Evolutionary conservation across 805 yeast species (phyloP).

Genomic region (Suhomyces pyralidae): DNA sequence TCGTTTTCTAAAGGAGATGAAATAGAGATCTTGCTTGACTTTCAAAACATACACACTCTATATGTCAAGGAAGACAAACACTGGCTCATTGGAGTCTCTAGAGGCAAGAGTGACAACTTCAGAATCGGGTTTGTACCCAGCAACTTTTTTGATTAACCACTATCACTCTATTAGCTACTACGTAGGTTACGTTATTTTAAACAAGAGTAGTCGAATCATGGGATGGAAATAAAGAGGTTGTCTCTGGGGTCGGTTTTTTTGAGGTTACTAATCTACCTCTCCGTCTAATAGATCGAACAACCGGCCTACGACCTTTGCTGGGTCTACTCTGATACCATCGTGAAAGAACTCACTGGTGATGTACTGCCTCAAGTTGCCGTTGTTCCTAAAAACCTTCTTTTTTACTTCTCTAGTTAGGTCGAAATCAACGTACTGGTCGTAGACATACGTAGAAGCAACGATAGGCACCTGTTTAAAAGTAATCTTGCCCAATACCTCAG

Average conservation of each 20-base stretch:
- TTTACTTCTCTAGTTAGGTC: constrained; percentile 38
- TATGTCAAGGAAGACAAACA: constrained; percentile 18
- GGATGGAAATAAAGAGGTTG: too few relatives aligned
- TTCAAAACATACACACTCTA: constrained; percentile 22
- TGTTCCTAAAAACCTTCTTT: constrained; percentile 21
- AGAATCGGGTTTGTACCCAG: constrained; percentile 39
- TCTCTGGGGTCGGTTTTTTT: too few relatives aligned
- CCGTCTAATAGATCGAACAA: constrained; percentile 39
- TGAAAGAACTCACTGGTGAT: constrained; percentile 52
- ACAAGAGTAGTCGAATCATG: too few relatives aligned
- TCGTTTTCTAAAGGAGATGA: constrained; percentile 32
- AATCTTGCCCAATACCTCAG: constrained; percentile 23
- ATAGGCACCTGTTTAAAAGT: constrained; percentile 39
- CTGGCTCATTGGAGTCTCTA: constrained; percentile 34
- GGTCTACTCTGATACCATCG: constrained; percentile 45
- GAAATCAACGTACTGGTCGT: constrained; percentile 54
- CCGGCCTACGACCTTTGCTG: constrained; percentile 37
- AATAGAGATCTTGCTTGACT: constrained; percentile 31
- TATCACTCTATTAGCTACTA: background rate
- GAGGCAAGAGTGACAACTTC: constrained; percentile 6
- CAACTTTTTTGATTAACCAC: constrained; percentile 4
- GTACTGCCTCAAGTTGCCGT: constrained; percentile 38
- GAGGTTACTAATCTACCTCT: constrained; percentile 29
- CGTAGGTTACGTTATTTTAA: too few relatives aligned
- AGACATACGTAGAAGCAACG: constrained; percentile 48